Base-by-base conservation (phyloP, 2,329 filamentous ascomycete genomes). In the Fusarium brachygibbosum region DNA sequence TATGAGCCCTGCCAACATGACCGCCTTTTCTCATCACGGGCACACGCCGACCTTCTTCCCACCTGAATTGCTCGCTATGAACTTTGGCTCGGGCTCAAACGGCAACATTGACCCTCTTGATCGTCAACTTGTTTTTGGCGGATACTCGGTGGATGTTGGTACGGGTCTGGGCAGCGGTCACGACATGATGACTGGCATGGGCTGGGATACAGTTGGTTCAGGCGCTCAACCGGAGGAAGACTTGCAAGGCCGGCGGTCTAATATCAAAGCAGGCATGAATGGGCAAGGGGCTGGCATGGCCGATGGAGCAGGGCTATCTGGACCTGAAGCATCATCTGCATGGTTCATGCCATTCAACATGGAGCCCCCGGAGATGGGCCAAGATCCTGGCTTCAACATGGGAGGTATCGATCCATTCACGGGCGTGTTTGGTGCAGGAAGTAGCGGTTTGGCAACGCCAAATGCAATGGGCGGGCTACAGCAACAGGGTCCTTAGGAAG, bases 341-440 rank as follows among this genome's bases (percentile, higher is more conserved):
- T 98, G 94, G 93, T 97, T 97, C 78, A 90, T 97, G 83, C 93
- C 94, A 2, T 97, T 97, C 80, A 97, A 97, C 76, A 89, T 97
- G 80, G 92, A 96, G 61, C 92, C 93, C 21, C 89, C 92, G 0
- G 87, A 89, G 59, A 79, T 87, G 41, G 80, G 82, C 9, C 85
- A 85, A 55, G 85, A 87, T 37, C 68, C 84, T 53, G 78, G 77
- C 21, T 74, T 82, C 29, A 79, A 78, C 10, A 74, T 85, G 66
- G 76, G 77, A 25, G 80, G 80, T 35, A 78, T 85, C 28, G 86
- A 88, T 63, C 79, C 79, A 12, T 87, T 87, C 68, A 80, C 80
- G 28, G 79, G 76, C 29, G 82, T 88, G 74, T 87, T 87, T 73
- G 80, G 79, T 5, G 77, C 68, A 51, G 79, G 79, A 51, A 74